Conservation (phyloP, 2,329 filamentous ascomycete species). For the Colletotrichum brevisporum region DNA sequence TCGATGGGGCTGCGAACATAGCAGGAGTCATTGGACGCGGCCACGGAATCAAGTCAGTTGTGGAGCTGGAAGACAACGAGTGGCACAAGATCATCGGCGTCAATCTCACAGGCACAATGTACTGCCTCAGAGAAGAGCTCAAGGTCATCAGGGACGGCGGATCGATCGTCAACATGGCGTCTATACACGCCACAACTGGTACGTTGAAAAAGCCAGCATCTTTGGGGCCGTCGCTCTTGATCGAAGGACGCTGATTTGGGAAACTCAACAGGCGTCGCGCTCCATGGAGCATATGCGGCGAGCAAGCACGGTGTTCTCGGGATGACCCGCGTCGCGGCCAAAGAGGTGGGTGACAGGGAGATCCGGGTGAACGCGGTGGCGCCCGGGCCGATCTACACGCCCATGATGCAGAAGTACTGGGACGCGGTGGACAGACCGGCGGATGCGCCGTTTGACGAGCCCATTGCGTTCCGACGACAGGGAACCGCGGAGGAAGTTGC, state of each 20-base stretch:
- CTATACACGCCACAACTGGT: conserved; percentile 56
- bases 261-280: conserved; percentile 44
- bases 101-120: conserved; percentile 58
- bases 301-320: conserved; percentile 55
- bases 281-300: conserved; percentile 52
- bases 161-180: conserved; percentile 66
- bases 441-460: conserved; percentile 58
- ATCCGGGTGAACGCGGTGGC: conserved; percentile 59
- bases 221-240: conserved; percentile 33
- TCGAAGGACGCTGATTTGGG: conserved; percentile 43
- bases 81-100: conserved; percentile 55
- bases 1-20: conserved; percentile 62
- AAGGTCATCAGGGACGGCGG: conserved; percentile 57
- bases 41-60: conserved; percentile 56
- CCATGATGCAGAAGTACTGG: conserved; percentile 62
- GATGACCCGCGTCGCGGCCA: conserved; percentile 52
- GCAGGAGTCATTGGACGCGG: conserved; percentile 62
- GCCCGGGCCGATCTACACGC: conserved; percentile 64
- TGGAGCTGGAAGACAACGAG: conserved; percentile 60
- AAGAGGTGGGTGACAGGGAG: conserved; percentile 57
- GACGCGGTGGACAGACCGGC: conserved; percentile 47
- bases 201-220: conserved; percentile 21
- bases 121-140: conserved; percentile 55
- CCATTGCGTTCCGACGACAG: conserved; percentile 58
- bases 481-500: conserved; percentile 61